phyloP scores from a whole-genome alignment of 1,139 yeast genomes.

The Pichia sp. region DNA sequence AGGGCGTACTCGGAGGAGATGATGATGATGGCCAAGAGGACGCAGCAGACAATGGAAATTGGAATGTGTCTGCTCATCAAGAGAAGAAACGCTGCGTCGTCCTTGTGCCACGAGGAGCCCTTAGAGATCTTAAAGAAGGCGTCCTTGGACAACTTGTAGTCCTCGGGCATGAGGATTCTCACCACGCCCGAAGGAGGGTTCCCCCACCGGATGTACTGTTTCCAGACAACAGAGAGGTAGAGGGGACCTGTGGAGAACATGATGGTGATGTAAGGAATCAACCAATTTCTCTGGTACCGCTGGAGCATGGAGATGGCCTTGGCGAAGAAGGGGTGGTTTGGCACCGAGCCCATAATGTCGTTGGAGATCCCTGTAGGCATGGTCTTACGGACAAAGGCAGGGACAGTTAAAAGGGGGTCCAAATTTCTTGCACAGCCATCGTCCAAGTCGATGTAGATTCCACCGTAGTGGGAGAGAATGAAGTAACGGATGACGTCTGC shows the following conservation, averaged over 20 bases:
- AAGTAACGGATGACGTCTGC: slow-evolving; percentile 94
- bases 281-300: slow-evolving; percentile 65
- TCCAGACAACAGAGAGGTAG: slow-evolving; percentile 81
- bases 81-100: slow-evolving; percentile 75
- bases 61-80: slow-evolving; percentile 66
- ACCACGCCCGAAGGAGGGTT: slow-evolving; percentile 59
- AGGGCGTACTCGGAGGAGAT: slow-evolving; percentile 61
- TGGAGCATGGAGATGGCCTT: slow-evolving; percentile 63
- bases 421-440: slow-evolving; percentile 76
- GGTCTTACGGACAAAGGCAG: slow-evolving; percentile 85
- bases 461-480: slow-evolving; percentile 79
- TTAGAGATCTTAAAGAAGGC: slow-evolving; percentile 69
- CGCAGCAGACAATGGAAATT: slow-evolving; percentile 65
- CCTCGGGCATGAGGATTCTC: slow-evolving; percentile 66
- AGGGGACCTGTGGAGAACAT: slow-evolving; percentile 94
- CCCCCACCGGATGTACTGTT: slow-evolving; percentile 79
- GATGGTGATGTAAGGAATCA: slow-evolving; percentile 82
- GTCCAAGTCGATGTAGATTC: slow-evolving; percentile 84
- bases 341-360: slow-evolving; percentile 89
- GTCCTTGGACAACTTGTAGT: slow-evolving; percentile 51
- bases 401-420: slow-evolving; percentile 75
- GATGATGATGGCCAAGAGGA: slow-evolving; percentile 51
- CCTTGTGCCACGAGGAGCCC: slow-evolving; percentile 88
- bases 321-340: slow-evolving; percentile 78
- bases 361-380: slow-evolving; percentile 88